Percentiles rank a stretch among this genome's conserved stretches.
Evolutionary conservation across 495 filamentous ascomycete genomes (phyloP).

Genomic region (Tetracladium setigerum): DNA sequence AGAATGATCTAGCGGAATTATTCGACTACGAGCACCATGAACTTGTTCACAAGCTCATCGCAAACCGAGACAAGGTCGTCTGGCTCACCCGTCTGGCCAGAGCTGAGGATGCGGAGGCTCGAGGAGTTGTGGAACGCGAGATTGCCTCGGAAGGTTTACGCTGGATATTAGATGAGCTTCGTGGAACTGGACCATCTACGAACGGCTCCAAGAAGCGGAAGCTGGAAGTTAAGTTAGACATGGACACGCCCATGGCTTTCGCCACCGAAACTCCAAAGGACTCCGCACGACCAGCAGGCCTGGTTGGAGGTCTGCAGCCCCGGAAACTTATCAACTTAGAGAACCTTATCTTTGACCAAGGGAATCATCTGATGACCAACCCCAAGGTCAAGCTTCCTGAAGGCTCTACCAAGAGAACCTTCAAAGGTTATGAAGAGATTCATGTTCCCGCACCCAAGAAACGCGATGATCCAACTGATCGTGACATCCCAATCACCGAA

Average conservation of each 20-base stretch:
- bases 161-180: slow-evolving; percentile 78
- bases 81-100: slow-evolving; percentile 89
- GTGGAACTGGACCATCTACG: slow-evolving; percentile 48
- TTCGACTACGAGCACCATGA: slow-evolving; percentile 97
- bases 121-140: slow-evolving; percentile 72
- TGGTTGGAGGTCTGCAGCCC: slow-evolving; percentile 83
- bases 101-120: slow-evolving; percentile 74
- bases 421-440: slow-evolving; percentile 98
- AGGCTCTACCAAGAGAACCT: slow-evolving; percentile 87
- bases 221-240: slow-evolving; percentile 88
- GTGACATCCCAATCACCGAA: slow-evolving; percentile 71
- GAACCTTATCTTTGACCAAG: slow-evolving; percentile 94
- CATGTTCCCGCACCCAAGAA: slow-evolving; percentile 89
- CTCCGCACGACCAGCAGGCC: slow-evolving; percentile 38
- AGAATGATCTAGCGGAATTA: slow-evolving; percentile 96
- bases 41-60: slow-evolving; percentile 84
- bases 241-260: slow-evolving; percentile 66
- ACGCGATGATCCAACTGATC: slow-evolving; percentile 71
- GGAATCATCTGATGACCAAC: slow-evolving; percentile 98
- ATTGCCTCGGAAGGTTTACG: slow-evolving; percentile 86
- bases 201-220: slow-evolving; percentile 57
- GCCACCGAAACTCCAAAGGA: slow-evolving; percentile 35
- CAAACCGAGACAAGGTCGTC: slow-evolving; percentile 84
- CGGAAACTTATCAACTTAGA: slow-evolving; percentile 85
- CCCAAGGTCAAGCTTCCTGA: slow-evolving; percentile 91